These are phyloP conservation scores for Saraca asoca DNA, from an alignment of 331 rosid species.

Conservation along the genomic window DNA sequence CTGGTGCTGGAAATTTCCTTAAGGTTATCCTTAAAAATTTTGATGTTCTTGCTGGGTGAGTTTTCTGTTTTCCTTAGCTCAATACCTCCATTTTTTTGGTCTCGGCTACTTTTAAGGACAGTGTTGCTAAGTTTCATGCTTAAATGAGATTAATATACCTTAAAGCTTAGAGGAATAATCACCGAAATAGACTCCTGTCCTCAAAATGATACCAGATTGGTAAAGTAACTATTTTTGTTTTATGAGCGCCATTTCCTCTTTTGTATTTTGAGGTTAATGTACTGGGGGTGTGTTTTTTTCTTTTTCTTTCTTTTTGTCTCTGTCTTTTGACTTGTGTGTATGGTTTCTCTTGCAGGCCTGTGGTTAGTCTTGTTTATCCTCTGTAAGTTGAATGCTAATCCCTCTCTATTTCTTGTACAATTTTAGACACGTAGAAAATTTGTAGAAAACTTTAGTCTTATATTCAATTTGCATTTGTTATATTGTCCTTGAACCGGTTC, in stretches of 20 bases:
- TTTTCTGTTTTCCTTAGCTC: not conserved
- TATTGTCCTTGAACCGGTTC: not conserved
- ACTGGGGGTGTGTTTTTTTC: not conserved
- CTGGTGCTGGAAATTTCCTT: slow-evolving; percentile 71
- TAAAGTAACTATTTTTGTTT: not conserved
- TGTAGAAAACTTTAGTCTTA: not conserved
- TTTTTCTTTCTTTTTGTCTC: slow-evolving; percentile 8
- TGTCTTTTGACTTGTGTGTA: not conserved
- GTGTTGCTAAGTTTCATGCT: not conserved
- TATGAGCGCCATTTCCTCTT: not conserved
- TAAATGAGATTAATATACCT: not conserved
- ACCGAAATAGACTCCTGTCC: not conserved
- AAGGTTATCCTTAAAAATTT: slow-evolving; percentile 70
- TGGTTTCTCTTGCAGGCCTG: slow-evolving; percentile 71
- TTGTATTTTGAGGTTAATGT: slow-evolving; percentile 13
- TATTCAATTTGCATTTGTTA: not conserved
- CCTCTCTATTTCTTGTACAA: not conserved
- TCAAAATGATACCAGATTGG: not conserved
- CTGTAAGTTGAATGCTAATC: slow-evolving; percentile 57
- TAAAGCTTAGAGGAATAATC: not conserved
- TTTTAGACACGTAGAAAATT: not conserved
- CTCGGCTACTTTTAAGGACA: not conserved
- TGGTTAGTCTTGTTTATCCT: slow-evolving; percentile 91
- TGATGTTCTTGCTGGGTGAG: slow-evolving; percentile 94
- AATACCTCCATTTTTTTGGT: slow-evolving; percentile 2